Evolutionary conservation across 257 asterid genomes (phyloP), one percentile per base, ranked within the genome.

Genomic region (Solanum clarkiae): DNA sequence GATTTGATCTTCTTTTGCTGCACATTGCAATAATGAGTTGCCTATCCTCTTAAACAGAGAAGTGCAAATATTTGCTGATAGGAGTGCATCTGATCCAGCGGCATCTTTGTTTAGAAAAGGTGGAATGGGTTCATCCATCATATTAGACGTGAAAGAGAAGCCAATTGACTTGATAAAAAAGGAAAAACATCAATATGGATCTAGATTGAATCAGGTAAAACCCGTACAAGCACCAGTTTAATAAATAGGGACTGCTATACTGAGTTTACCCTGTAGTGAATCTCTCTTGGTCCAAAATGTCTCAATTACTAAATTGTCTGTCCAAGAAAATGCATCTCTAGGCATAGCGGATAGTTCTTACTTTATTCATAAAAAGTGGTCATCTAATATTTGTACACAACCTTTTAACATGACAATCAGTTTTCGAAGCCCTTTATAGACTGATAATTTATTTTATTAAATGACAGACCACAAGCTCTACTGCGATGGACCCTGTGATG

Each of bases 1-100:
- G 45, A 53, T 11, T 75, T 59, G 60, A 44, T 44, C 45, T 84
- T 82, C 26, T 88, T 80, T 63, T 47, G 32, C 82, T 80, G 16
- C 71, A 79, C 66, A 18, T 44, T 86, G 63, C 79, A 49, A 18
- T 74, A 20, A 51, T 85, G 68, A 51, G 45, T 42, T 22, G 82
- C 81, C 22, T 55, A 44, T 84, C 86, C 86, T 88, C 85, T 89
- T 63, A 81, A 84, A 81, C 94, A 93, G 97, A 10, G 97, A 90
- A 87, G 91, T 86, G 83, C 92, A 86, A 65, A 90, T 75, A 85
- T 80, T 83, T 49, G 87, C 90, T 84, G 95, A 92, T 88, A 91
- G 92, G 84, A 81, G 85, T 65, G 84, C 70, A 51, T 44, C 88
- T 55, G 91, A 91, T 72, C 86, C 89, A n/a, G 62, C 84, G 16